Evolutionary conservation across 106 monocot genomes (phyloP), one percentile per base, ranked within the genome.

Genomic region (Dendrobium nobile): DNA sequence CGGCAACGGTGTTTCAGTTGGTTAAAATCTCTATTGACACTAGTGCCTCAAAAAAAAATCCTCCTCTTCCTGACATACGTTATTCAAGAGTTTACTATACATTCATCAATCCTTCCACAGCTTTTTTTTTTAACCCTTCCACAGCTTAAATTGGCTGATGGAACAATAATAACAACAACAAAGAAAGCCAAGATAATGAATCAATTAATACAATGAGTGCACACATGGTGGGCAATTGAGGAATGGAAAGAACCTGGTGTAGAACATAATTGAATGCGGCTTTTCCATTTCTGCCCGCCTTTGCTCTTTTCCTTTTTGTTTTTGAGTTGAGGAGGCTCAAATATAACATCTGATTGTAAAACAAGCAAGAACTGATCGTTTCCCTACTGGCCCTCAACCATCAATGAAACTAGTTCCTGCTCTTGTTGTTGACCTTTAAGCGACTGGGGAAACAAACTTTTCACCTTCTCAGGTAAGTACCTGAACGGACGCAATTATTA

Each of bases 391-490:
- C 78, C 90, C 80, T 91, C 86, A 28, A 85, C 81, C 55, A 92
- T 89, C 67, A 92, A 86, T 20, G 97, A 90, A 41, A 81, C 85
- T 13, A 97, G 92, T 68, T 97, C 97, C 72, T 82, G 90, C 77
- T 89, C 94, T 75, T 88, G 89, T 47, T 85, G 87, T 79, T 86
- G 86, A 41, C 81, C 75, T 86, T 78, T 88, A 8, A 11, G 82
- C 82, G 80, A 85, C 54, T 74, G 59, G 28, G 88, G 83, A 65
- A 91, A 74, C 67, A 37, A 84, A 75, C 88, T 87, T 77, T 82
- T 82, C 15, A 87, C 80, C 78, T 73, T 89, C 80, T 92, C 97
- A 1, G 90, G 90, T n/a, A 89, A 68, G 67, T 79, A 91, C 77
- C 96, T 96, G 73, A 59, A 59, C 80, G 47, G 44, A 11, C 1